Evolutionary conservation across 2,329 filamentous ascomycete genomes (phyloP).

Genomic region (Akanthomyces dipterigenus): DNA sequence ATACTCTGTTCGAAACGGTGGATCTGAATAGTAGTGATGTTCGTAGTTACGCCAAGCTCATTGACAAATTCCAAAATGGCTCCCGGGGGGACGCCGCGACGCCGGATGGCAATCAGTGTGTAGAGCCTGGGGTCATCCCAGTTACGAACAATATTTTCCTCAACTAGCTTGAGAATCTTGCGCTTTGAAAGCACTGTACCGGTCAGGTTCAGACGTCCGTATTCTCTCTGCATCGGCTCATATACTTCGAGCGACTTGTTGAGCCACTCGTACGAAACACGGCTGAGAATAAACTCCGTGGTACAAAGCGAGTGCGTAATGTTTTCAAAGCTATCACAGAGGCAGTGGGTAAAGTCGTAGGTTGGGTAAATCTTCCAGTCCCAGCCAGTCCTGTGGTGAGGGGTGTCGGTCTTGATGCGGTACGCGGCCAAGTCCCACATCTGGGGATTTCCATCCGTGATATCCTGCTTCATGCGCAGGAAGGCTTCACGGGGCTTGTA

Average conservation of each 20-base stretch:
- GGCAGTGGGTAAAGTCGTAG: slow-evolving; percentile 86
- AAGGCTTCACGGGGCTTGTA: slow-evolving; percentile 80
- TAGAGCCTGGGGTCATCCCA: slow-evolving; percentile 92
- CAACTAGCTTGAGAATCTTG: slow-evolving; percentile 72
- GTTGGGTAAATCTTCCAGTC: slow-evolving; percentile 94
- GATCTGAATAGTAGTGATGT: slow-evolving; percentile 71
- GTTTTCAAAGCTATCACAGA: slow-evolving; percentile 86
- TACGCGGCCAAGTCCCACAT: slow-evolving; percentile 97
- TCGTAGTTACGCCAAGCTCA: slow-evolving; percentile 84
- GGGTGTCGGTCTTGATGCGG: slow-evolving; percentile 63
- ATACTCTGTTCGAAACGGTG: slow-evolving; percentile 79
- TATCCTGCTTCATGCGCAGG: slow-evolving; percentile 89
- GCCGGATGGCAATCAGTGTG: slow-evolving; percentile 75
- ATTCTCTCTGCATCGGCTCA: slow-evolving; percentile 91
- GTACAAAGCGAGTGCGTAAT: slow-evolving; percentile 93
- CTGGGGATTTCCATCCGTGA: slow-evolving; percentile 77
- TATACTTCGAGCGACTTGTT: slow-evolving; percentile 77
- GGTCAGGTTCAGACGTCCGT: slow-evolving; percentile 57
- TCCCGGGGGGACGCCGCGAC: slow-evolving; percentile 79
- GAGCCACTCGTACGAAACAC: slow-evolving; percentile 86
- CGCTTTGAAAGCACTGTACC: slow-evolving; percentile 86
- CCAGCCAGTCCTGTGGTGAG: slow-evolving; percentile 72
- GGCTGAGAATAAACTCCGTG: slow-evolving; percentile 78
- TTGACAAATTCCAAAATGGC: slow-evolving; percentile 86
- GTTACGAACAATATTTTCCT: slow-evolving; percentile 68